Evolutionary conservation across 208 protist species (phyloP).

Genomic region (Crithidia brevicula): DNA sequence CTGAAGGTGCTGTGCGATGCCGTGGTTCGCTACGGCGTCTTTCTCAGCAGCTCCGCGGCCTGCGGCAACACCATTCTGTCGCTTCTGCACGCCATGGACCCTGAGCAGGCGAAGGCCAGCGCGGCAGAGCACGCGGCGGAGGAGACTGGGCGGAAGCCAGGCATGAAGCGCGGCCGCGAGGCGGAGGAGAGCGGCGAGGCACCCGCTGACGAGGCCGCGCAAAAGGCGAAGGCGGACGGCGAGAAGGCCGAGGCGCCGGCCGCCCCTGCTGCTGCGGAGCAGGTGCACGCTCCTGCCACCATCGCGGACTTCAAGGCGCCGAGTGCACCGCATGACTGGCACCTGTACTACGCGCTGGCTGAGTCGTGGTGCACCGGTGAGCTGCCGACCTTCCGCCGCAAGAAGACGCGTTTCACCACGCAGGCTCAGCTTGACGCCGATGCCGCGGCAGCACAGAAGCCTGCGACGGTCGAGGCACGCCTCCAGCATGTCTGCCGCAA

Average conservation of each 20-base stretch:
- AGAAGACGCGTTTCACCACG: constrained; percentile 12
- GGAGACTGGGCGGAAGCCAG: constrained; percentile 17
- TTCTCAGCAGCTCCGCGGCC: constrained; percentile 41
- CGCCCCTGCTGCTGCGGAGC: not conserved
- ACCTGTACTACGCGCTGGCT: constrained; percentile 67
- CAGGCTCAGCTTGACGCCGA: constrained; percentile 27
- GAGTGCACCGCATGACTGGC: constrained; percentile 50
- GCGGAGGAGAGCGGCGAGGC: constrained; percentile 23
- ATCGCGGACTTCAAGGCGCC: constrained; percentile 38
- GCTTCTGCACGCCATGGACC: constrained; percentile 59
- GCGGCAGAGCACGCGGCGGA: constrained; percentile 23
- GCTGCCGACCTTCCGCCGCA: constrained; percentile 14
- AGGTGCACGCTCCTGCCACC: constrained; percentile 22
- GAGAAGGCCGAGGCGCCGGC: not conserved
- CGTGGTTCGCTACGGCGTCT: constrained; percentile 60
- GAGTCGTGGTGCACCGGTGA: constrained; percentile 59
- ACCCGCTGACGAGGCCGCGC: constrained; percentile 7
- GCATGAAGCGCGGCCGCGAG: constrained; percentile 47
- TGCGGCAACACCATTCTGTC: constrained; percentile 64
- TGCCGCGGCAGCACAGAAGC: constrained; percentile 20
- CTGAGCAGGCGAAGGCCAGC: constrained; percentile 31
- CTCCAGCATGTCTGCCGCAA: constrained; percentile 69
- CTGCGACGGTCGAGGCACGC: constrained; percentile 32
- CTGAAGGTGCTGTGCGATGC: constrained; percentile 66
- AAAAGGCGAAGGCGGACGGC: constrained; percentile 32